Conservation (phyloP, 768 basidiomycete genomes). For the Pulveroboletus sp. region DNA sequence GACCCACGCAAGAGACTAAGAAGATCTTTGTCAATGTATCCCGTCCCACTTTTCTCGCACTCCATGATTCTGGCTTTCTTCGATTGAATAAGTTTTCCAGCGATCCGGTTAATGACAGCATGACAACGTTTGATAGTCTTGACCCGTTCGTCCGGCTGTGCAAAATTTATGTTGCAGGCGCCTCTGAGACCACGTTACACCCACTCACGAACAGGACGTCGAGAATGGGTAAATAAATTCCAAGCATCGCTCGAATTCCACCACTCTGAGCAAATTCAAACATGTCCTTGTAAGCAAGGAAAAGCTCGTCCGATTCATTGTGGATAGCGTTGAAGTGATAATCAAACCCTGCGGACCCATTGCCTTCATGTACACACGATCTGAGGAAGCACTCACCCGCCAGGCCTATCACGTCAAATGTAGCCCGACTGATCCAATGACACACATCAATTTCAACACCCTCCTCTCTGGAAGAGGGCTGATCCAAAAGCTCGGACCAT, state of each 20-base stretch:
- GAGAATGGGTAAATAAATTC: conserved; percentile 56
- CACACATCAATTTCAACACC: conserved; percentile 60
- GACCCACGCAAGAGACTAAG: conserved; percentile 70
- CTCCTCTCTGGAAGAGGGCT: conserved; percentile 10
- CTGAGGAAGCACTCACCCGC: conserved; percentile 49
- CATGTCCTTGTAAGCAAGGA: conserved; percentile 80
- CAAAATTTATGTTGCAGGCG: conserved; percentile 1
- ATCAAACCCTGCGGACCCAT: conserved; percentile 58
- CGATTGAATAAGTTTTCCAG: conserved; percentile 71
- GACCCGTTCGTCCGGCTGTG: conserved; percentile 50
- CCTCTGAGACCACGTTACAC: not conserved
- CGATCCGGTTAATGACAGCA: conserved; percentile 59
- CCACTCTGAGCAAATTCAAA: conserved; percentile 61
- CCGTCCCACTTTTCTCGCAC: conserved; percentile 45
- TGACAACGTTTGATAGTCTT: conserved; percentile 53
- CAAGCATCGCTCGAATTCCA: conserved; percentile 41
- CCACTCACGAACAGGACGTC: conserved; percentile 52
- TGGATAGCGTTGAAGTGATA: conserved; percentile 84
- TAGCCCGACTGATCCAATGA: conserved; percentile 76
- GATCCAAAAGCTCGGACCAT: conserved; percentile 49
- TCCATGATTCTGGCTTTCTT: conserved; percentile 73
- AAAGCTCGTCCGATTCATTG: conserved; percentile 72
- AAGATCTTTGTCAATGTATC: conserved; percentile 65
- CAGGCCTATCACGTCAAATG: conserved; percentile 89
- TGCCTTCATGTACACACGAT: not conserved